Percentiles rank a stretch among this genome's conserved stretches.
Evolutionary conservation across 805 yeast species (phyloP).

Genomic region (Metschnikowia bowlesiae): DNA sequence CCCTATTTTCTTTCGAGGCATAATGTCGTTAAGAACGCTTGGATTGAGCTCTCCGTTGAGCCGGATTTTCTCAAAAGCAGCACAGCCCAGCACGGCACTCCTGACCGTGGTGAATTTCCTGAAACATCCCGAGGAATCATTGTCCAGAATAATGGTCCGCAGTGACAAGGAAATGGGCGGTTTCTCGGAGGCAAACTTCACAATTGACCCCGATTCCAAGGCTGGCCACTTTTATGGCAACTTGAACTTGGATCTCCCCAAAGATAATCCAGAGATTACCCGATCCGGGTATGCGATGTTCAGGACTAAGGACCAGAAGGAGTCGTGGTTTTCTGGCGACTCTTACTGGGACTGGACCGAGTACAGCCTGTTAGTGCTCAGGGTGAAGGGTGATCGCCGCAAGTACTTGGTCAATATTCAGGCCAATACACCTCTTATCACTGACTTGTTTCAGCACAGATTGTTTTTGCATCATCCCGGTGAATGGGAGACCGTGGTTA

Average conservation of each 20-base stretch:
- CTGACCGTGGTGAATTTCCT: conserved; percentile 56
- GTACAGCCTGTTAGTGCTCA: conserved; percentile 56
- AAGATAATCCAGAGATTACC: conserved; percentile 30
- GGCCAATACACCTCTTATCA: conserved; percentile 70
- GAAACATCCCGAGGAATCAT: conserved; percentile 39
- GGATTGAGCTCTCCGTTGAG: conserved; percentile 35
- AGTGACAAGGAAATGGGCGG: conserved; percentile 79
- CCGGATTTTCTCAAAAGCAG: conserved; percentile 32
- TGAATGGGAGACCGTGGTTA: conserved; percentile 77
- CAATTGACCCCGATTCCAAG: conserved; percentile 29
- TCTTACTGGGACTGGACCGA: conserved; percentile 67
- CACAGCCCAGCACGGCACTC: conserved; percentile 25
- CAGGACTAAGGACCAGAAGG: conserved; percentile 62
- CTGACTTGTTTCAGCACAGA: conserved; percentile 80
- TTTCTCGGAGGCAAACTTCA: conserved; percentile 59
- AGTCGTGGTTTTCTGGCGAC: conserved; percentile 33
- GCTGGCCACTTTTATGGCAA: conserved; percentile 48
- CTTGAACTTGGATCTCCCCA: conserved; percentile 51
- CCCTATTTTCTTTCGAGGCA: background rate
- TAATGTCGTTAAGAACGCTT: conserved; percentile 40
- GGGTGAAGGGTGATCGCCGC: conserved; percentile 70
- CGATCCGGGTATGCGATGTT: conserved; percentile 74
- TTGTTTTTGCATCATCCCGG: conserved; percentile 68
- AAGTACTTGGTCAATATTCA: conserved; percentile 77
- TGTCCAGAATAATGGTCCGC: conserved; percentile 52